Conservation (phyloP, 345 rosid species). For the Citrus unshiu region DNA sequence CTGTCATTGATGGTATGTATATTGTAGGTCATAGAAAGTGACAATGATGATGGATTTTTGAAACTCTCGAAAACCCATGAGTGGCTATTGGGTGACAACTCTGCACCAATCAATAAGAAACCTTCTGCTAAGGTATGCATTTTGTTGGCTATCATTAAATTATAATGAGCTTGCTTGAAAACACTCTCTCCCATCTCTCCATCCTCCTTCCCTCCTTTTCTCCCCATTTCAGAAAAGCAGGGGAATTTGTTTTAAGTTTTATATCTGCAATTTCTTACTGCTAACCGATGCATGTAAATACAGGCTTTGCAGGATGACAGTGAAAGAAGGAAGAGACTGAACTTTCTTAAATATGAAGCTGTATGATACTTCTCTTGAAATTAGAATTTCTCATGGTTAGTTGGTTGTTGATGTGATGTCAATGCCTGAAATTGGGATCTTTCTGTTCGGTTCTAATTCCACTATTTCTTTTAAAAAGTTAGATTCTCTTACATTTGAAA, state of each 20-base stretch:
- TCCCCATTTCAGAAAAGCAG: neutral
- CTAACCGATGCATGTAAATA: constrained; percentile 20
- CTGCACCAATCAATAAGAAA: constrained; percentile 78
- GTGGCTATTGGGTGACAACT: constrained; percentile 63
- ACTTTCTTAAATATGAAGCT: constrained; percentile 85
- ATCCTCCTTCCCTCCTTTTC: neutral
- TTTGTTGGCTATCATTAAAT: neutral
- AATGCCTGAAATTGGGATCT: neutral
- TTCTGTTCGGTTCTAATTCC: neutral
- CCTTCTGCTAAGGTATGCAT: constrained; percentile 52
- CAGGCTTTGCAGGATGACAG: constrained; percentile 77
- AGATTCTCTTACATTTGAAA: neutral
- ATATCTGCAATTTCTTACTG: neutral
- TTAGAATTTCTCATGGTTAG: constrained; percentile 22
- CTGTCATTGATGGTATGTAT: neutral
- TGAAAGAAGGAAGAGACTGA: constrained; percentile 80
- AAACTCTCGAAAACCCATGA: constrained; percentile 63
- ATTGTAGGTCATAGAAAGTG: constrained; percentile 35
- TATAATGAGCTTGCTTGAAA: neutral
- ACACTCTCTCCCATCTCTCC: neutral
- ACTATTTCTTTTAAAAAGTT: constrained; percentile 6
- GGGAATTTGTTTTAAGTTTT: neutral
- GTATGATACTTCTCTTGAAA: constrained; percentile 51
- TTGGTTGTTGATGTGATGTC: neutral
- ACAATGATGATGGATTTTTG: constrained; percentile 60